Conservation (phyloP, 2,329 filamentous ascomycete species). For the Onygena corvina region DNA sequence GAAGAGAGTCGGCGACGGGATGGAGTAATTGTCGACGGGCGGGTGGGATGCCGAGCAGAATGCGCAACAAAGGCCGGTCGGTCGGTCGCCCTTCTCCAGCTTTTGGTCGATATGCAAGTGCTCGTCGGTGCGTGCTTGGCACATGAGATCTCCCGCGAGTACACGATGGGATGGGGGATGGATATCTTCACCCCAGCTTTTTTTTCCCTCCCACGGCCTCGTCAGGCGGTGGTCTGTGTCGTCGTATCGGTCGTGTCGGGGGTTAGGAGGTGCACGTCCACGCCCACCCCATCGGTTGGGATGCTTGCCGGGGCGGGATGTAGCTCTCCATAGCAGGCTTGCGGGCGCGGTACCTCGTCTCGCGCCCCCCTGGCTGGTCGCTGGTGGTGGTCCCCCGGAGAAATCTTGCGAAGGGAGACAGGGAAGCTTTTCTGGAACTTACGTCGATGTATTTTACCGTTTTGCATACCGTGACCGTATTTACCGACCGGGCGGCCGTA, state of each 20-base stretch:
- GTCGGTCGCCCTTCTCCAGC: too few relatives aligned
- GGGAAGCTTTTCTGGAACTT: conserved; percentile 7
- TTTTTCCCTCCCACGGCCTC: not conserved
- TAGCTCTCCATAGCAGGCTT: not conserved
- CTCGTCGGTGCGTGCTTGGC: not conserved
- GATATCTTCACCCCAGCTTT: not conserved
- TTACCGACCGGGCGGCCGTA: too few relatives aligned
- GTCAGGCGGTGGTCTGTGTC: too few relatives aligned
- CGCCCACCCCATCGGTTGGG: not conserved
- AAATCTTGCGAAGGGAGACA: not conserved
- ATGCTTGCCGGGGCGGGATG: not conserved
- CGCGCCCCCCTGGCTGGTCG: too few relatives aligned
- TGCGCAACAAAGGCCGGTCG: too few relatives aligned
- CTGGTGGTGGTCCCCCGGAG: not conserved
- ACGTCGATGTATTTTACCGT: not conserved
- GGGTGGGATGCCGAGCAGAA: too few relatives aligned
- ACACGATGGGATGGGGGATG: too few relatives aligned
- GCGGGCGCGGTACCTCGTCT: not conserved
- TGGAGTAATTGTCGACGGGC: too few relatives aligned
- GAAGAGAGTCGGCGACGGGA: too few relatives aligned
- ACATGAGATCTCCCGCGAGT: not conserved
- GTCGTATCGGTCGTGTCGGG: not conserved
- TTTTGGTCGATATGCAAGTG: not conserved
- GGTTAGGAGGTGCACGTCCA: not conserved
- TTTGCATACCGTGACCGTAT: not conserved